Evolutionary conservation across 177 flowering plant genomes (phyloP).

Genomic region (Telopea speciosissima): DNA sequence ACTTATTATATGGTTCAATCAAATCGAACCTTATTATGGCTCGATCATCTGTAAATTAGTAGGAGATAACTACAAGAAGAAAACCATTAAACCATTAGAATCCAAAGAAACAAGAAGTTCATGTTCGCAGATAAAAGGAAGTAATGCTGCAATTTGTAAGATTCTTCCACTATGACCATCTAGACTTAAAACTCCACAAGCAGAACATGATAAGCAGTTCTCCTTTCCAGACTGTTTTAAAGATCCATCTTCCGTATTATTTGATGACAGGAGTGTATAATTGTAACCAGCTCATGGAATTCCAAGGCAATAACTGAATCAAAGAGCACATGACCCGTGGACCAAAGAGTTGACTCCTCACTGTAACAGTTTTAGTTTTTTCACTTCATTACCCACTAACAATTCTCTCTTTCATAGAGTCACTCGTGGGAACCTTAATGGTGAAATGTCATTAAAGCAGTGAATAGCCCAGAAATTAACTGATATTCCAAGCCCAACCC

Average conservation of each 20-base stretch:
- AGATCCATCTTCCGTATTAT: constrained; percentile 24
- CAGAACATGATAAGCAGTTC: constrained; percentile 22
- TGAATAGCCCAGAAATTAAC: constrained; percentile 82
- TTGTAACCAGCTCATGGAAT: constrained; percentile 52
- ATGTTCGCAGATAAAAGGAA: constrained; percentile 49
- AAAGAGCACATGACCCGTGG: constrained; percentile 70
- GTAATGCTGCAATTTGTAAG: constrained; percentile 61
- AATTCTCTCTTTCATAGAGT: constrained; percentile 71
- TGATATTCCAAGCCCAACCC: constrained; percentile 50
- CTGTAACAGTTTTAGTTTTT: constrained; percentile 42
- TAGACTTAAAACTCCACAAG: constrained; percentile 30
- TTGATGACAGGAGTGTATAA: constrained; percentile 29
- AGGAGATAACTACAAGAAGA: too few relatives aligned
- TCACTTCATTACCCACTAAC: constrained; percentile 23
- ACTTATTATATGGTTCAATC: too few relatives aligned
- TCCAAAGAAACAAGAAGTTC: constrained; percentile 79
- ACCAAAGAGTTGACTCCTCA: constrained; percentile 42
- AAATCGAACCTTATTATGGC: too few relatives aligned
- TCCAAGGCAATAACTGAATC: constrained; percentile 53
- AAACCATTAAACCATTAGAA: constrained; percentile 63
- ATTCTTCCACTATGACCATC: constrained; percentile 71
- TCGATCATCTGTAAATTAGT: too few relatives aligned
- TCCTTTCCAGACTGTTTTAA: constrained; percentile 13
- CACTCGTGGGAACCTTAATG: constrained; percentile 76
- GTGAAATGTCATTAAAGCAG: constrained; percentile 82